Evolutionary conservation across 2,329 filamentous ascomycete genomes (phyloP).

Genomic region (Penicillium sp.): DNA sequence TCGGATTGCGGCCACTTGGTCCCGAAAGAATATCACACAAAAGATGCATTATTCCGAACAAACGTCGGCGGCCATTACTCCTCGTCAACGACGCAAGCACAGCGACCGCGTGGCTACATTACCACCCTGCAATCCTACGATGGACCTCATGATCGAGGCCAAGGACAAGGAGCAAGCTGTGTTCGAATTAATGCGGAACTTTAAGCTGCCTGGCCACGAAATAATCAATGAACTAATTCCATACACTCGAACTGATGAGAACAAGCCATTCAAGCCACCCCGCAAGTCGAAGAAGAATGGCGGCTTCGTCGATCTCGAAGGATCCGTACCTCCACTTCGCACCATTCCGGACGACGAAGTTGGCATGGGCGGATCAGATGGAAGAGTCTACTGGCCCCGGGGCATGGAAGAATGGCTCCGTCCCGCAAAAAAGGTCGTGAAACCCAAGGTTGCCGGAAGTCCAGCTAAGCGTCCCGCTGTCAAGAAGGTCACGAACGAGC

Average conservation of each 20-base stretch:
- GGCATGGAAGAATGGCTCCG: constrained; percentile 90
- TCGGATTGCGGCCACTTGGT: constrained; percentile 84
- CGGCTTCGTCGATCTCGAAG: constrained; percentile 49
- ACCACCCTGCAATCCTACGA: constrained; percentile 79
- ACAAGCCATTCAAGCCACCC: constrained; percentile 60
- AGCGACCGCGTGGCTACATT: constrained; percentile 77
- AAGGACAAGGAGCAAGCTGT: constrained; percentile 98
- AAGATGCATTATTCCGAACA: constrained; percentile 98
- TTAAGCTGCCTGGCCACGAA: constrained; percentile 80
- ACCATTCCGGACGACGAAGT: constrained; percentile 71
- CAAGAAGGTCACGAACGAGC: constrained; percentile 33
- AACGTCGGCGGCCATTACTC: constrained; percentile 75
- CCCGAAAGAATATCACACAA: constrained; percentile 79
- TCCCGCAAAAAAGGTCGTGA: constrained; percentile 70
- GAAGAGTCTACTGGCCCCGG: constrained; percentile 86
- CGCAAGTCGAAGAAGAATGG: constrained; percentile 55
- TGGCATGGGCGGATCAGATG: constrained; percentile 82
- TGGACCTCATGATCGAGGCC: constrained; percentile 99
- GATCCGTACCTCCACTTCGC: constrained; percentile 49
- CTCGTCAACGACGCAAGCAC: constrained; percentile 81
- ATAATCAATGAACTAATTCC: constrained; percentile 78
- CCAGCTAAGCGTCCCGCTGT: constrained; percentile 27
- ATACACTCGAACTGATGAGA: constrained; percentile 77
- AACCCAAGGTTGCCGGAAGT: constrained; percentile 31
- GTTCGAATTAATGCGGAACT: constrained; percentile 89